Evolutionary conservation across 2,329 filamentous ascomycete species (phyloP).

Genomic region (Aspergillus awamori): DNA sequence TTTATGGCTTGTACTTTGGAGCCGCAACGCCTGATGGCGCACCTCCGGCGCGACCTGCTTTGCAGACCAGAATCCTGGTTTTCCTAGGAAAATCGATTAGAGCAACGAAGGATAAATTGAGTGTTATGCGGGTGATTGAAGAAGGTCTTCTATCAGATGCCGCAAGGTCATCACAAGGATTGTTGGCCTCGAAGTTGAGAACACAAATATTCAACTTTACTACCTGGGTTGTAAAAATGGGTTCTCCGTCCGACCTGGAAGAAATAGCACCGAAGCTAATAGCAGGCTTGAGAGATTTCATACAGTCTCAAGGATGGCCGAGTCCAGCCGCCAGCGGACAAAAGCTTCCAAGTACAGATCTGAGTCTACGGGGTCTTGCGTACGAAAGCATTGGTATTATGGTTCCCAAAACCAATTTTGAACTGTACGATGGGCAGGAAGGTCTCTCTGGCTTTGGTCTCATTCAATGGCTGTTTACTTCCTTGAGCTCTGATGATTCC

Average conservation of each 20-base stretch:
- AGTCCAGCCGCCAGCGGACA: constrained; percentile 55
- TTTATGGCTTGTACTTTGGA: constrained; percentile 76
- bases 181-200: constrained; percentile 78
- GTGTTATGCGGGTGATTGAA: constrained; percentile 71
- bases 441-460: constrained; percentile 53
- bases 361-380: constrained; percentile 73
- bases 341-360: constrained; percentile 61
- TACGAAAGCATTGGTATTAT: constrained; percentile 91
- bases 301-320: constrained; percentile 84
- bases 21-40: constrained; percentile 49
- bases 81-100: constrained; percentile 75
- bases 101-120: constrained; percentile 69
- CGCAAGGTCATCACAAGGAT: constrained; percentile 55
- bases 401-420: constrained; percentile 53
- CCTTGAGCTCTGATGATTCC: constrained; percentile 76
- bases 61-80: constrained; percentile 75
- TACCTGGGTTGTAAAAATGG: constrained; percentile 81
- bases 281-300: constrained; percentile 69
- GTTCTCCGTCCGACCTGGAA: constrained; percentile 62
- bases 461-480: constrained; percentile 79
- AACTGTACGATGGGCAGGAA: constrained; percentile 32
- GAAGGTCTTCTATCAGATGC: constrained; percentile 59
- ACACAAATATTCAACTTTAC: constrained; percentile 83
- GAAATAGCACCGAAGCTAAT: constrained; percentile 71
- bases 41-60: constrained; percentile 61